Percentiles rank a stretch among this genome's conserved stretches.
Evolutionary conservation across 805 yeast genomes (phyloP).

Genomic region (Hanseniaspora taiwanica): DNA sequence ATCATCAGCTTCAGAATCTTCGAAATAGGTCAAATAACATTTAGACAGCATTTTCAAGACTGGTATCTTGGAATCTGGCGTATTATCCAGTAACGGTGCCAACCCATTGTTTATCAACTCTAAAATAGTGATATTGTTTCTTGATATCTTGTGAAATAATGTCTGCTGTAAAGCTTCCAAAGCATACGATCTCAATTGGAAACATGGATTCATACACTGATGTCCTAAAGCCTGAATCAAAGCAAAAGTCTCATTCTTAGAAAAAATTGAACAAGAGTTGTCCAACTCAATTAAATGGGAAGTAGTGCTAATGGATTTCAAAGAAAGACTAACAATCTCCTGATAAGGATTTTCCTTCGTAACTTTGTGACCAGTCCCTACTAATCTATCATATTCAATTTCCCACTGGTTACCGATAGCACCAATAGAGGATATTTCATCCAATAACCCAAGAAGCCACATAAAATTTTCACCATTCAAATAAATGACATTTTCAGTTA

Average conservation of each 20-base stretch:
- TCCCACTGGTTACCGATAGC: constrained; percentile 71
- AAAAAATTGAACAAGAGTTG: constrained; percentile 9
- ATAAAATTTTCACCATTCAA: constrained; percentile 42
- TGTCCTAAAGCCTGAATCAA: constrained; percentile 73
- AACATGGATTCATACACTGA: constrained; percentile 81
- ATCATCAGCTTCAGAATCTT: constrained; percentile 23
- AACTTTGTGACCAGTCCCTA: constrained; percentile 31
- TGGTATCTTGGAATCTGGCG: constrained; percentile 50
- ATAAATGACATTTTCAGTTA: constrained; percentile 18
- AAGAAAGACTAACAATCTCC: constrained; percentile 43
- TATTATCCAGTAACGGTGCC: constrained; percentile 53
- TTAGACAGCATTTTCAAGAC: constrained; percentile 58
- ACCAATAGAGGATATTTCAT: constrained; percentile 71
- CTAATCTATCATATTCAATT: constrained; percentile 38
- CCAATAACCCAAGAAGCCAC: constrained; percentile 56
- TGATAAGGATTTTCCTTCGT: constrained; percentile 36
- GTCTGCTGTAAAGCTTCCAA: constrained; percentile 26
- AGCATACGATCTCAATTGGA: constrained; percentile 59
- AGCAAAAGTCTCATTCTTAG: constrained; percentile 25
- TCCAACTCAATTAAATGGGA: constrained; percentile 31
- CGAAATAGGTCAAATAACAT: constrained; percentile 38
- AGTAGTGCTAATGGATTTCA: constrained; percentile 51
- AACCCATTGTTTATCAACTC: constrained; percentile 62
- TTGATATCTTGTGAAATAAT: not conserved
- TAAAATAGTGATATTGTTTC: constrained; percentile 30